A percentile compares a stretch with the other conserved stretches of the same genome.
These are phyloP conservation scores for Rhododendron mucronatum DNA, from an alignment of 148 eudicot species.

Conservation along the genomic window DNA sequence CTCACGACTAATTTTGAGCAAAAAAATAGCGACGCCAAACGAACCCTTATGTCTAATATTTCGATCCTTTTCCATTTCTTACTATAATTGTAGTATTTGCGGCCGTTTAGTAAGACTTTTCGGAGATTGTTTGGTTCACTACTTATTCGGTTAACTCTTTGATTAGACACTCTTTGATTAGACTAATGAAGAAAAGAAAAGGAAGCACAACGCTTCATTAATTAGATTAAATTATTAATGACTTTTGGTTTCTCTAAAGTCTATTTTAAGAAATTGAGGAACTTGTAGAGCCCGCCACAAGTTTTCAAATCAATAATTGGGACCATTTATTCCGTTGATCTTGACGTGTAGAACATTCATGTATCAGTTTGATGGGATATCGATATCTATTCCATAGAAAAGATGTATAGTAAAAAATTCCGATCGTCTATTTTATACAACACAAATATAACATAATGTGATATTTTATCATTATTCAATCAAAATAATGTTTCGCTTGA, in stretches of 20 bases:
- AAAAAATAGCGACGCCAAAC: background rate
- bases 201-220: background rate
- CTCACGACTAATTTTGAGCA: background rate
- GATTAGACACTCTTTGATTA: background rate
- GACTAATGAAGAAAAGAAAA: background rate
- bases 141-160: background rate
- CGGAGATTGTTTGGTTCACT: background rate
- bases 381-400: background rate
- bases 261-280: background rate
- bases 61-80: background rate
- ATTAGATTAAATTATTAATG: background rate
- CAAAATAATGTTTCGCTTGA: background rate
- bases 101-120: background rate
- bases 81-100: background rate
- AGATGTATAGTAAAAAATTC: fast-evolving
- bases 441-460: background rate
- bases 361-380: background rate
- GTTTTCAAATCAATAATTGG: background rate
- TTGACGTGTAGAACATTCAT: background rate
- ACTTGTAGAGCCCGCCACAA: background rate
- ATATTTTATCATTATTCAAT: background rate
- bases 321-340: background rate
- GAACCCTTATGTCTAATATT: background rate
- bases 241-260: background rate
- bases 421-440: background rate